Conservation (phyloP, 2,329 filamentous ascomycete genomes). For the Cercospora berteroae region DNA sequence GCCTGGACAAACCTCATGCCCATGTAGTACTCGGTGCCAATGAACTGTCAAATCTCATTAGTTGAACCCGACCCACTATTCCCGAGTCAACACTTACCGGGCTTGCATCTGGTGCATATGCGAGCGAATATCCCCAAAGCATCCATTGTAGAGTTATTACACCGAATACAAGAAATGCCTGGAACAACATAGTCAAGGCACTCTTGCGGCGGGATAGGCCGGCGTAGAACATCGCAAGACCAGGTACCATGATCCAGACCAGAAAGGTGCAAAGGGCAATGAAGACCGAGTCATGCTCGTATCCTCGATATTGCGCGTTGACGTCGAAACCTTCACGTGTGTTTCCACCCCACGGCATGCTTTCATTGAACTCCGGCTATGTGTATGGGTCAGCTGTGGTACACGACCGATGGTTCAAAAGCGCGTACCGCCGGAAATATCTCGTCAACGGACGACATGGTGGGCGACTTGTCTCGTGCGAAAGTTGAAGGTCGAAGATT, state of each 20-base stretch:
- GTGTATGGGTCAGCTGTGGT: neutral
- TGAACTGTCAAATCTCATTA: conserved; percentile 60
- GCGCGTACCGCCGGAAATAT: conserved; percentile 1
- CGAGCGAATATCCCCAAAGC: conserved; percentile 63
- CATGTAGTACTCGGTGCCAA: conserved; percentile 61
- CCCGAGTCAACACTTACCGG: neutral
- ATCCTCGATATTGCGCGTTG: conserved; percentile 58
- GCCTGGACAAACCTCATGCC: conserved; percentile 60
- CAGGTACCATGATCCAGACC: conserved; percentile 66
- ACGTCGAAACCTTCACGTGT: conserved; percentile 53
- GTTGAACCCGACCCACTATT: neutral
- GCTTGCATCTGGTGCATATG: conserved; percentile 38
- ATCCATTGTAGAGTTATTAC: conserved; percentile 60
- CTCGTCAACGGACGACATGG: conserved; percentile 3
- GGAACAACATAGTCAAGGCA: conserved; percentile 61
- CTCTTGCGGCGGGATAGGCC: conserved; percentile 63
- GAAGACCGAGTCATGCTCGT: conserved; percentile 62
- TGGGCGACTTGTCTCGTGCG: neutral
- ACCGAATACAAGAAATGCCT: conserved; percentile 57
- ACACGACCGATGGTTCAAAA: neutral
- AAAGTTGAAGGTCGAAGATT: neutral
- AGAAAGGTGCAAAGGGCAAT: conserved; percentile 59
- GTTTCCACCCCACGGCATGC: conserved; percentile 55
- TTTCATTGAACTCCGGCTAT: conserved; percentile 41
- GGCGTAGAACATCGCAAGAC: conserved; percentile 63